Percentiles rank a stretch among this genome's conserved stretches.
These are phyloP conservation scores for Ceratocystis smalleyi DNA, from an alignment of 2,329 filamentous ascomycete genomes.

Conservation along the genomic window DNA sequence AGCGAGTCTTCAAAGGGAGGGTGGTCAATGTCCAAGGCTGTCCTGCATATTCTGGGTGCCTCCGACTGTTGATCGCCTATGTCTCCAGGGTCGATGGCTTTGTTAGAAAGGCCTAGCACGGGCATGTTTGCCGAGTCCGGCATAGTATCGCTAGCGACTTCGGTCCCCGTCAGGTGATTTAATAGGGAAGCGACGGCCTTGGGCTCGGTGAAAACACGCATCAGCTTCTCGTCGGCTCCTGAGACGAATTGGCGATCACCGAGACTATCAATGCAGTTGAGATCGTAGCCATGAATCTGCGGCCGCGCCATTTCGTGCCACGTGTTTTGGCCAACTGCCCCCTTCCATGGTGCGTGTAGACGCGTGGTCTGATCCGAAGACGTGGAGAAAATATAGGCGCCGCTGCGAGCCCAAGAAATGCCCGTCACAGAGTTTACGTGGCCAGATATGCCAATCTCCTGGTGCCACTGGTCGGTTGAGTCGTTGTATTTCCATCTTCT, in stretches of 20 bases:
- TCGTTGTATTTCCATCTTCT: constrained; percentile 58
- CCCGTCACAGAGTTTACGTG: constrained; percentile 72
- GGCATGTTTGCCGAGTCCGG: constrained; percentile 90
- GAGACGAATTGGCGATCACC: constrained; percentile 68
- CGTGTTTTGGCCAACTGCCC: constrained; percentile 30
- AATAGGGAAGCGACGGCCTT: constrained; percentile 66
- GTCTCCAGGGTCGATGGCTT: constrained; percentile 53
- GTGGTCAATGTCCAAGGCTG: constrained; percentile 48
- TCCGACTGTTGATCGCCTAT: constrained; percentile 29
- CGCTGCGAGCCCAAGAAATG: constrained; percentile 67
- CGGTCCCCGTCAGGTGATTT: constrained; percentile 43
- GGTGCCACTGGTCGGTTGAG: constrained; percentile 54
- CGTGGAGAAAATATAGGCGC: constrained; percentile 75
- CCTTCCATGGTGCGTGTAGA: constrained; percentile 66
- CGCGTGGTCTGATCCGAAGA: constrained; percentile 86
- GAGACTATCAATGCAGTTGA: constrained; percentile 80
- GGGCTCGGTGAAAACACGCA: constrained; percentile 86
- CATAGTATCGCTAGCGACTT: constrained; percentile 31
- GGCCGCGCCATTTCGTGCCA: constrained; percentile 96
- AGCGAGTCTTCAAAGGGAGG: constrained; percentile 84
- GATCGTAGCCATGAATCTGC: constrained; percentile 94
- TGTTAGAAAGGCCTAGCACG: constrained; percentile 88
- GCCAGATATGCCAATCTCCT: constrained; percentile 62
- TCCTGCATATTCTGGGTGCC: constrained; percentile 30
- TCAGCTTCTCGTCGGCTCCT: constrained; percentile 93